Conservation (phyloP, 2,329 filamentous ascomycete genomes). For the Fusarium sacchari region DNA sequence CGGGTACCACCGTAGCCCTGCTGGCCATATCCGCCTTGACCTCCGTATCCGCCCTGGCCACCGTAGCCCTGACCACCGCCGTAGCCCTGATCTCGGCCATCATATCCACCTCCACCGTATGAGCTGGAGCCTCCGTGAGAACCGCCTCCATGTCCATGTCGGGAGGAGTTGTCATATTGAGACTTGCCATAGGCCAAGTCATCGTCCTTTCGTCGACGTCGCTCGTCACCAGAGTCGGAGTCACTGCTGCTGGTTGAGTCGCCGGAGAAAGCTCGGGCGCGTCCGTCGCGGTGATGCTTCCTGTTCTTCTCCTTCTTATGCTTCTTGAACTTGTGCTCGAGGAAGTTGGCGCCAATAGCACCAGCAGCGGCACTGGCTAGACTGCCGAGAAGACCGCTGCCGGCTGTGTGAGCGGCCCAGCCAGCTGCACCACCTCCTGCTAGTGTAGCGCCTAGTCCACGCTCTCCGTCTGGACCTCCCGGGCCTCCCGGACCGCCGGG, state of each 20-base stretch:
- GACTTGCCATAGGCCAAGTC: constrained; percentile 27
- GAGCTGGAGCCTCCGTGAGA: neutral
- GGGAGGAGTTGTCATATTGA: constrained; percentile 13
- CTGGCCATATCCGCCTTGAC: neutral
- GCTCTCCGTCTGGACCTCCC: constrained; percentile 50
- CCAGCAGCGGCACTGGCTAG: constrained; percentile 59
- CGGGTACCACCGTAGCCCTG: neutral
- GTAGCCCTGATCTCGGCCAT: neutral
- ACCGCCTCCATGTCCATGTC: neutral
- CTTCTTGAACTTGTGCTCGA: constrained; percentile 53
- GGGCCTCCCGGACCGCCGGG: constrained; percentile 24
- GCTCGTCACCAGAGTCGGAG: constrained; percentile 37
- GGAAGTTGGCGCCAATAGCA: constrained; percentile 60
- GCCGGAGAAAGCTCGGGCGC: constrained; percentile 25
- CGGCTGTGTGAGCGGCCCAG: constrained; percentile 61
- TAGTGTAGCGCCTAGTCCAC: constrained; percentile 62
- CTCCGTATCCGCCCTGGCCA: neutral
- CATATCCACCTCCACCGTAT: neutral
- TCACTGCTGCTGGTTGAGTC: constrained; percentile 42
- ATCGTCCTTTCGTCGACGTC: constrained; percentile 24
- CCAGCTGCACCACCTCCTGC: constrained; percentile 60
- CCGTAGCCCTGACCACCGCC: neutral
- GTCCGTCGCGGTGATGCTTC: constrained; percentile 37
- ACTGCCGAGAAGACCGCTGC: constrained; percentile 60
- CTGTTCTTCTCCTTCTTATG: constrained; percentile 43